A percentile compares a stretch with the other conserved stretches of the same genome.
Conservation (phyloP, 345 rosid species). For the Eucalyptus dawsonii region DNA sequence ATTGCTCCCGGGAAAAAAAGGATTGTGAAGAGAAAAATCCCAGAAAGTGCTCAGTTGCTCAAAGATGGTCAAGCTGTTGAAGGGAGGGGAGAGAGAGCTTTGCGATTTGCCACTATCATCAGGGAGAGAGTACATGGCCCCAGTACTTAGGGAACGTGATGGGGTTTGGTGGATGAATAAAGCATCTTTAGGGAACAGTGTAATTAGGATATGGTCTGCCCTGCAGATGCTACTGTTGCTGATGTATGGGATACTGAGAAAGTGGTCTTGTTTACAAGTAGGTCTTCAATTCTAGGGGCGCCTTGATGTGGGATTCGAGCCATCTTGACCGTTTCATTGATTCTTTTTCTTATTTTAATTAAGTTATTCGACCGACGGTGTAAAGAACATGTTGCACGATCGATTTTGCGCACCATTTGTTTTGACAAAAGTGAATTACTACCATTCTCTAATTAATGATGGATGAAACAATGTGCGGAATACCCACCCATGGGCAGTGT, state of each 20-base stretch:
- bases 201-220: slow-evolving; percentile 1
- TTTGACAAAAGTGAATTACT: background rate
- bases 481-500: too few relatives aligned
- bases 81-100: background rate
- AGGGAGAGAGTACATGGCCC: background rate
- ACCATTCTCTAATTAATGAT: background rate
- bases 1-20: background rate
- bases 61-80: background rate
- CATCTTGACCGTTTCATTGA: background rate
- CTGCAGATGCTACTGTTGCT: background rate
- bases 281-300: background rate
- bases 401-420: background rate
- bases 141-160: background rate
- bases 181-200: background rate
- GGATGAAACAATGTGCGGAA: background rate
- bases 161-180: background rate
- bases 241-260: background rate
- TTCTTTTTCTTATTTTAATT: background rate
- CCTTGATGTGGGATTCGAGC: background rate
- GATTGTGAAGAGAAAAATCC: background rate
- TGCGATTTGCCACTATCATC: background rate
- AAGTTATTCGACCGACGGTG: background rate
- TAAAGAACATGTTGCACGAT: background rate
- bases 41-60: background rate
- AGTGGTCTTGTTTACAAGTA: background rate